Conservation (phyloP, 805 yeast species). For the Pichia ethanolica region DNA sequence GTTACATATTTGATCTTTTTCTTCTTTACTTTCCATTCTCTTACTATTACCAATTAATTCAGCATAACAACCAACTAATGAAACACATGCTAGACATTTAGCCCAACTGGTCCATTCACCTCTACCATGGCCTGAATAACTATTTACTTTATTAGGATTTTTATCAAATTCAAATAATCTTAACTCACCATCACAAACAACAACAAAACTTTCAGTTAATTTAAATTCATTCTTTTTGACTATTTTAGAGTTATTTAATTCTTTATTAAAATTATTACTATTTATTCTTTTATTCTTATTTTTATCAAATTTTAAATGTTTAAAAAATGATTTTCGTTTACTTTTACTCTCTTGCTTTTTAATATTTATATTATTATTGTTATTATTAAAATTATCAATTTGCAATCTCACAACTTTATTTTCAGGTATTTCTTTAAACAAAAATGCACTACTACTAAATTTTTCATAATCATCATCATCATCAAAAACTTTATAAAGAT, state of each 20-base stretch:
- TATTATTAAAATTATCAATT: too few species aligned
- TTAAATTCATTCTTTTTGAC: not conserved
- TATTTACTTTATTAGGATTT: slow-evolving; percentile 8
- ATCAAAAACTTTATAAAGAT: not conserved
- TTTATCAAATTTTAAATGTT: not conserved
- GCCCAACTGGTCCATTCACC: slow-evolving; percentile 69
- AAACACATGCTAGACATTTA: slow-evolving; percentile 44
- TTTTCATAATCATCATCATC: not conserved
- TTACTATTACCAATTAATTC: not conserved
- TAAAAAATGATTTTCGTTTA: not conserved
- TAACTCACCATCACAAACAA: slow-evolving; percentile 60
- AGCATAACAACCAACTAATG: slow-evolving; percentile 46
- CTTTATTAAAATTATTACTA: too few species aligned
- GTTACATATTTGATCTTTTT: slow-evolving; percentile 18
- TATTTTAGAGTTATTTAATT: not conserved
- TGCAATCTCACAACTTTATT: too few species aligned
- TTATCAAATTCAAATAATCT: slow-evolving; percentile 45
- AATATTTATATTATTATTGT: too few species aligned
- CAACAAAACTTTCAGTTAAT: slow-evolving; percentile 52
- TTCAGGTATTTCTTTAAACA: not conserved
- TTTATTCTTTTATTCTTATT: not conserved
- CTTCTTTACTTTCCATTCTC: not conserved
- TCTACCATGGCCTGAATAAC: slow-evolving; percentile 28
- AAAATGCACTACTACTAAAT: not conserved
- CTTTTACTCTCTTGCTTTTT: too few species aligned